Evolutionary conservation across 495 filamentous ascomycete genomes (phyloP), one percentile per base, ranked within the genome.

Genomic region (Aspergillus biplanus): DNA sequence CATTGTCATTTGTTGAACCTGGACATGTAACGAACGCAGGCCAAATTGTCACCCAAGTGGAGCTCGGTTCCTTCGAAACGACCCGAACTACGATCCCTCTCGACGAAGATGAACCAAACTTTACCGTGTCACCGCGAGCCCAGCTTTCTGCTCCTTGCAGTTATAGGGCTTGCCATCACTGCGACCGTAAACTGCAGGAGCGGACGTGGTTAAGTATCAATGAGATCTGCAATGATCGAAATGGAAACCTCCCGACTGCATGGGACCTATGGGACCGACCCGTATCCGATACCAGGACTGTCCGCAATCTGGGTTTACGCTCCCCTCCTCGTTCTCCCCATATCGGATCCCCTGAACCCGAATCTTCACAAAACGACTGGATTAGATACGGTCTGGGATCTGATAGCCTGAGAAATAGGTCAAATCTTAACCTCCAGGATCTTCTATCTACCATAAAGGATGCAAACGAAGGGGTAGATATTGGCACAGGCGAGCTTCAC

Each of bases 111-210:
- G 46, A 53, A 12, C 3, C 58, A 7, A 18, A 18, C 11, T 37
- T n/a, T 4, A 35, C 13, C 0, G 18, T 27, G 37, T 33, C 34
- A 9, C 50, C 9, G n/a, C 27, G 21, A 27, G 2, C 46, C 18
- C 47, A 11, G 47, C 75, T 34, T 80, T 78, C 81, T 61, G 82
- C 56, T 75, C 80, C 34, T 49, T 90, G 86, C 67, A 76, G 73
- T 56, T 82, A 74, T 67, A 82, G 72, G 52, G 76, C 77, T 62
- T 90, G 86, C 65, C 78, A 78, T 16, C 37, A 33, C 16, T 90
- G 87, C 64, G 77, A 81, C 16, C 74, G 74, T 33, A 72, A 68
- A 34, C 77, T 73, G 12, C 64, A 67, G 18, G 73, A 81, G 9
- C 80, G 84, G 49, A 70, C 79, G 5, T 85, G 69, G 66, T 62